Conservation (phyloP, 163 green algal species). For the Picocystis sp. region DNA sequence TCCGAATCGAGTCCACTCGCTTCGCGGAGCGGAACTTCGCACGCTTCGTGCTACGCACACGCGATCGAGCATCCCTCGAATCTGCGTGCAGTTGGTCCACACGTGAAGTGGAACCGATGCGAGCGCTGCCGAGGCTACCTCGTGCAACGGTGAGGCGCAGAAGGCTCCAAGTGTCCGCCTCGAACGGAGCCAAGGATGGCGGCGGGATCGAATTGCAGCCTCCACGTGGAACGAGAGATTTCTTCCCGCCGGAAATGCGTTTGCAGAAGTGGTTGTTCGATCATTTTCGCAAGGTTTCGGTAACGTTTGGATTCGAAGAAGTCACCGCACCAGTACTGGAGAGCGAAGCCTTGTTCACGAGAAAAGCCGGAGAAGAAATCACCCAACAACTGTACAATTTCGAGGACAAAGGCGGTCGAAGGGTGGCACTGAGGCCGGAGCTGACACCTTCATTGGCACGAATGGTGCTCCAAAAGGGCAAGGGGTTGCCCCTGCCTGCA, state of each 20-base stretch:
- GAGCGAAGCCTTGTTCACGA: constrained; percentile 84
- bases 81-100: too few relatives aligned
- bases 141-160: too few relatives aligned
- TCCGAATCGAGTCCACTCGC: too few relatives aligned
- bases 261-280: constrained; percentile 86
- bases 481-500: constrained; percentile 43
- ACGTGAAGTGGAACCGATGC: too few relatives aligned
- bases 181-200: background rate
- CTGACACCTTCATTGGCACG: constrained; percentile 84
- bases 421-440: constrained; percentile 79
- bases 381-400: constrained; percentile 95
- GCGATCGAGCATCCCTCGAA: too few relatives aligned
- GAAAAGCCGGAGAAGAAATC: constrained; percentile 97
- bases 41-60: too few relatives aligned
- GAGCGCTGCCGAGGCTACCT: too few relatives aligned
- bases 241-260: constrained; percentile 82
- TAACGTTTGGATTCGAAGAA: constrained; percentile 37
- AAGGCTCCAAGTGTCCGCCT: too few relatives aligned
- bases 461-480: constrained; percentile 55
- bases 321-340: constrained; percentile 90
- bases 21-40: too few relatives aligned
- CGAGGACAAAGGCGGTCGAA: constrained; percentile 76
- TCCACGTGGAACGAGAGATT: constrained; percentile 78
- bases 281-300: constrained; percentile 25
- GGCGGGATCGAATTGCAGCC: constrained; percentile 22